phyloP scores from a whole-genome alignment of 805 yeast species.

The Metschnikowia continentalis region DNA sequence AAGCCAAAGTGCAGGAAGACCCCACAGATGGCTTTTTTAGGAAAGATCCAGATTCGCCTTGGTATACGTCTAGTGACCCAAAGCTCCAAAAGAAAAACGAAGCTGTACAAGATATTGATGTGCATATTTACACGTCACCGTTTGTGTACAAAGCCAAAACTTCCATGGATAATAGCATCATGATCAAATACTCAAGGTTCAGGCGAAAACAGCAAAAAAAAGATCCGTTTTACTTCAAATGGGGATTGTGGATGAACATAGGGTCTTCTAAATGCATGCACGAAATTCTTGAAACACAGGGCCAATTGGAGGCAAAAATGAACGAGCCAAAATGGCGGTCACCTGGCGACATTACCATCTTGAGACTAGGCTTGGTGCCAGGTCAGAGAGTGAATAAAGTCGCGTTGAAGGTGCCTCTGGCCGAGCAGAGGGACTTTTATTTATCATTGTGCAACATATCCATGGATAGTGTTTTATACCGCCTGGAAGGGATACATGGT shows the following conservation, averaged over 20 bases:
- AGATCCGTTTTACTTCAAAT: constrained; percentile 7
- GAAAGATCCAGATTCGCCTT: not conserved
- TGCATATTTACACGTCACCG: not conserved
- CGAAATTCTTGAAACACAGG: constrained; percentile 5
- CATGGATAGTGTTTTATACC: not conserved
- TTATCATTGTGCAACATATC: not conserved
- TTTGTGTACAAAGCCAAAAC: not conserved
- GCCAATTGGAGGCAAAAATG: constrained; percentile 2
- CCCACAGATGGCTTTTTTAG: too few species aligned
- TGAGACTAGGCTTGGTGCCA: constrained; percentile 7
- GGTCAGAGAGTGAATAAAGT: constrained; percentile 5
- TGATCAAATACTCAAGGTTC: constrained; percentile 4
- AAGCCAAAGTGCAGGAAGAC: not conserved
- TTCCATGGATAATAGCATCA: constrained; percentile 1
- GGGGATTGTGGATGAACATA: constrained; percentile 8
- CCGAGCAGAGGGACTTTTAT: constrained; percentile 2
- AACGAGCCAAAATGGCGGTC: not conserved
- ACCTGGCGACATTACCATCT: not conserved
- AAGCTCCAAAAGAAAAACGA: not conserved
- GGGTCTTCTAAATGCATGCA: not conserved
- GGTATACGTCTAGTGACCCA: not conserved
- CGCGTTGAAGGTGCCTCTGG: constrained; percentile 4
- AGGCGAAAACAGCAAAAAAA: not conserved
- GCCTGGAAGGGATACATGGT: not conserved
- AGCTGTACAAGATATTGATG: not conserved